These are phyloP conservation scores for Calocybe cyanea DNA, from an alignment of 768 basidiomycete species.

Conservation along the genomic window DNA sequence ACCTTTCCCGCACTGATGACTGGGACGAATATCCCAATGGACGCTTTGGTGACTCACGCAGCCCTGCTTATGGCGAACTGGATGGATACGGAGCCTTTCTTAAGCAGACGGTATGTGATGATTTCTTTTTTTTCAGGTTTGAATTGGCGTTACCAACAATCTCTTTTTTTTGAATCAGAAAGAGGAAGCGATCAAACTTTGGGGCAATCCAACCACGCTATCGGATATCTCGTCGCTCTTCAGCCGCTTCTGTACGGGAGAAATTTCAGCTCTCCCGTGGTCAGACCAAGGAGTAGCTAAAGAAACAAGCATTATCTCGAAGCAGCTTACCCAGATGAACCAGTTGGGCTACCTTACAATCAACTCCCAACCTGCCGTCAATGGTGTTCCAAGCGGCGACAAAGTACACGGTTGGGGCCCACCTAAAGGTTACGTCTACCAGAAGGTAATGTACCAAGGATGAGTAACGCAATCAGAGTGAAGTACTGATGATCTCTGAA, in stretches of 20 bases:
- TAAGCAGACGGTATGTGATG: slow-evolving; percentile 78
- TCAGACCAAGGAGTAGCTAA: slow-evolving; percentile 83
- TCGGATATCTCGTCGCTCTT: slow-evolving; percentile 74
- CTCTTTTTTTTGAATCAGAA: slow-evolving; percentile 46
- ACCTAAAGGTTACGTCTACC: slow-evolving; percentile 89
- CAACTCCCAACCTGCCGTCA: slow-evolving; percentile 95
- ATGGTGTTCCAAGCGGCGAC: slow-evolving; percentile 83
- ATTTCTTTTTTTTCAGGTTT: background rate
- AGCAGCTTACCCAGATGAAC: slow-evolving; percentile 82
- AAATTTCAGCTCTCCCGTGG: slow-evolving; percentile 86
- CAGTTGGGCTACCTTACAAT: slow-evolving; percentile 92
- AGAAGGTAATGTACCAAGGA: too few species aligned
- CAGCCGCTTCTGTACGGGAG: slow-evolving; percentile 72
- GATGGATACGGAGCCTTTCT: slow-evolving; percentile 95
- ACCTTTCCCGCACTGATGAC: slow-evolving; percentile 93
- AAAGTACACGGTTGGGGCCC: slow-evolving; percentile 92
- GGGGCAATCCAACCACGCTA: slow-evolving; percentile 75
- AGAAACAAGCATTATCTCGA: slow-evolving; percentile 80
- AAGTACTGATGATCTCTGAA: background rate
- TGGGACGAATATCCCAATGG: slow-evolving; percentile 99
- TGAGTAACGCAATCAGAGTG: background rate
- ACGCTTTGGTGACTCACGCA: slow-evolving; percentile 94
- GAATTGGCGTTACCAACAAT: background rate
- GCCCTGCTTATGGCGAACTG: slow-evolving; percentile 96
- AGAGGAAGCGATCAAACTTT: slow-evolving; percentile 81